phyloP scores from a whole-genome alignment of 768 basidiomycete genomes.

The Boletus edulis region DNA sequence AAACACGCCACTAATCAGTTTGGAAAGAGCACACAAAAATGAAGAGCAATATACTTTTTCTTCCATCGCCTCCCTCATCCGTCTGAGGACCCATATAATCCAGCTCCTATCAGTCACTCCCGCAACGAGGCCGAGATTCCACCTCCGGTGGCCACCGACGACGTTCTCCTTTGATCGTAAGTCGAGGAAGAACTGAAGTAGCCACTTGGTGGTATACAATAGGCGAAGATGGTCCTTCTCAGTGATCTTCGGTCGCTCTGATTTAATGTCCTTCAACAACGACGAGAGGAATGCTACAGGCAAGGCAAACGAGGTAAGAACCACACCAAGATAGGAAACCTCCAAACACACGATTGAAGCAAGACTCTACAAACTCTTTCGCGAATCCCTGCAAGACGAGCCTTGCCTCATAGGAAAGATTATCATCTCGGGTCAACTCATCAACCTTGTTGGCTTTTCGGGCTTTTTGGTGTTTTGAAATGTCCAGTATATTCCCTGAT shows the following conservation, averaged over 20 bases:
- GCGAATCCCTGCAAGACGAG: conserved; percentile 67
- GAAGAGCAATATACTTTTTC: conserved; percentile 62
- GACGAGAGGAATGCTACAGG: conserved; percentile 79
- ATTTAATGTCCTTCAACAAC: conserved; percentile 89
- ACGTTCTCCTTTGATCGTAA: conserved; percentile 39
- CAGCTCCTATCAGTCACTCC: conserved; percentile 85
- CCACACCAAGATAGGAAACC: conserved; percentile 6
- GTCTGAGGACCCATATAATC: conserved; percentile 86
- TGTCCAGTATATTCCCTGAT: conserved; percentile 68
- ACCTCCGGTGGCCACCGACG: conserved; percentile 34
- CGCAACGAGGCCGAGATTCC: conserved; percentile 72
- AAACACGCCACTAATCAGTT: conserved; percentile 11
- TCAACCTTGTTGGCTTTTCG: conserved; percentile 63
- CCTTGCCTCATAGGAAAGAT: conserved; percentile 63
- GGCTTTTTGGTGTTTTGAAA: conserved; percentile 56
- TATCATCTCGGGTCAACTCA: conserved; percentile 66
- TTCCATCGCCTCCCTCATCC: conserved; percentile 87
- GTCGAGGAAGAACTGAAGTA: conserved; percentile 84
- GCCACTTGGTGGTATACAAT: conserved; percentile 86
- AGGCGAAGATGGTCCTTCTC: conserved; percentile 93
- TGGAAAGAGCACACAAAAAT: neutral
- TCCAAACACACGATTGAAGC: conserved; percentile 78
- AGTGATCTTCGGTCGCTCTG: conserved; percentile 88
- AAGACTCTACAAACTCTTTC: conserved; percentile 70
- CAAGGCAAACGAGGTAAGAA: conserved; percentile 16